Base-by-base conservation (phyloP, 305 asterid species). In the Stenogyne calaminthoides region DNA sequence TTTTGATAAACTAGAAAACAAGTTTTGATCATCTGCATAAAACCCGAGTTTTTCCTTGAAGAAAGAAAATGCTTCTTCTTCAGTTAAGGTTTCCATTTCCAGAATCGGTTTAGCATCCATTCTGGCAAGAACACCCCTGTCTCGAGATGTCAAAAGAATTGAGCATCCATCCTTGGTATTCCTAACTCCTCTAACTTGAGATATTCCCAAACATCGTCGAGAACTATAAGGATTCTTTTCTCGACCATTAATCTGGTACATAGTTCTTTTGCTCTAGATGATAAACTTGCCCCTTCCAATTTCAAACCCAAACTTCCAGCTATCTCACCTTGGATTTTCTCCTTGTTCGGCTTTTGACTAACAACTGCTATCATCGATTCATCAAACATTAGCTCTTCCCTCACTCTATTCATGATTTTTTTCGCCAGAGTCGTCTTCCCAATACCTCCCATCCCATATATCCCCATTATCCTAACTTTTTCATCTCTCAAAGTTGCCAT, bases 181-280 rank as follows among this genome's bases (percentile, higher is more conserved):
- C 85, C 84, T 16, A 81, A 22, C 4, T 25, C 65, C 19, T 14
- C 32, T 39, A 84, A 63, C 4, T 71, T 56, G 15, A 83, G 15
- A 18, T 22, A 2, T 37, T 59, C 32, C 83, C 83, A 81, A 10
- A 84, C 36, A 67, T 84, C 81, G 40, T 84, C 88, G 16, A 84
- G 36, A 39, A 81, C 74, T 11, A 84, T 27, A 18, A 81, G 73
- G 12, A 37, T 27, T 12, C 36, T 77, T 4, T 70, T 42, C 4
- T 15, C 6, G 14, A 6, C 51, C 15, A 11, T 42, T 10, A 42
- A 42, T 42, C 51, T 42, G 7, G 54, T 15, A 9, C 0, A 47
- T n/a, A 84, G n/a, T 20, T 7, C 16, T 34, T 34, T 40, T 52
- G 75, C 82, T 44, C 81, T 34, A 9, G 7, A 19, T 0, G n/a